phyloP scores from a whole-genome alignment of 441 rosid genomes.

The Mallotus japonicus region DNA sequence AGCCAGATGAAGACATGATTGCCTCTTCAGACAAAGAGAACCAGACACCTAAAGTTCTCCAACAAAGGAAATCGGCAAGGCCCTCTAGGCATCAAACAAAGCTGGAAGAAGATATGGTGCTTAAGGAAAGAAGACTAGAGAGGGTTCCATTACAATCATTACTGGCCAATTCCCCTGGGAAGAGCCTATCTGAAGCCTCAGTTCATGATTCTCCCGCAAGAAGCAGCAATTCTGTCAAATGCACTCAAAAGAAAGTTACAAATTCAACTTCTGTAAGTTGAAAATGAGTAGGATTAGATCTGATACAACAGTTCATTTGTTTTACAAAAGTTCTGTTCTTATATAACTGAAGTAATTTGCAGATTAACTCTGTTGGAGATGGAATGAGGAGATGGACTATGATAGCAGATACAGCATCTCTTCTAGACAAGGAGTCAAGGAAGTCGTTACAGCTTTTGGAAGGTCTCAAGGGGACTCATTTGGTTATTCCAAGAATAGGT shows the following conservation, averaged over 20 bases:
- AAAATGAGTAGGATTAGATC: neutral
- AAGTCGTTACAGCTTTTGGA: slow-evolving; percentile 66
- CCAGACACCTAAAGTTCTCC: slow-evolving; percentile 38
- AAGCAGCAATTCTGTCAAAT: slow-evolving; percentile 29
- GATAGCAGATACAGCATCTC: slow-evolving; percentile 65
- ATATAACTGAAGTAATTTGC: slow-evolving; percentile 22
- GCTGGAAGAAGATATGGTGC: slow-evolving; percentile 30
- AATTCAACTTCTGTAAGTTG: slow-evolving; percentile 31
- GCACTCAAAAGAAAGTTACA: slow-evolving; percentile 16
- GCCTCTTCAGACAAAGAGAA: slow-evolving; percentile 49
- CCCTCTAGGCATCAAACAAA: slow-evolving; percentile 32
- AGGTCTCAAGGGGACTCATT: slow-evolving; percentile 76
- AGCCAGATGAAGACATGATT: slow-evolving; percentile 33
- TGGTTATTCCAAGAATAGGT: slow-evolving; percentile 80
- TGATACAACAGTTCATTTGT: neutral
- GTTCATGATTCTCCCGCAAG: slow-evolving; percentile 28
- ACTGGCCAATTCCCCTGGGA: slow-evolving; percentile 31
- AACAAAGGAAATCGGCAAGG: slow-evolving; percentile 29
- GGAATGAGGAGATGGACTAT: slow-evolving; percentile 63
- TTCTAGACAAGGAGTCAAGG: slow-evolving; percentile 62
- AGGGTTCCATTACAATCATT: slow-evolving; percentile 56
- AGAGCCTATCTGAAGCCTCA: slow-evolving; percentile 33
- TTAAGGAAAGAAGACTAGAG: slow-evolving; percentile 36
- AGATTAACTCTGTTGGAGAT: slow-evolving; percentile 42
- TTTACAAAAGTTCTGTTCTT: too few species aligned